Evolutionary conservation across 148 eudicot species (phyloP).

Genomic region (Chenopodium berlandieri): DNA sequence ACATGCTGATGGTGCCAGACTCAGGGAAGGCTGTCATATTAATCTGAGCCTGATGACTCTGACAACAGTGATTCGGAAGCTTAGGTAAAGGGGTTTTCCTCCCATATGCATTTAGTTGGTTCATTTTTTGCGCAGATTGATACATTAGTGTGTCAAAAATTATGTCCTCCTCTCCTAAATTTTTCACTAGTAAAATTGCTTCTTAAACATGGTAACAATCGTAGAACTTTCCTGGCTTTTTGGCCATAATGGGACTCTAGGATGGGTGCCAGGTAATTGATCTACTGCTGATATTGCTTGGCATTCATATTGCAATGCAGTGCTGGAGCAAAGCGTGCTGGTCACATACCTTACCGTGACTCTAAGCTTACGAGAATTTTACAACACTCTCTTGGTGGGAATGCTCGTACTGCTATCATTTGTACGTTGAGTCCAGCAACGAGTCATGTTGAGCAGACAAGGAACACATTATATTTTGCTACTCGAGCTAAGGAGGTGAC

Average conservation of each 20-base stretch:
- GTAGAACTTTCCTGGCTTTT: neutral
- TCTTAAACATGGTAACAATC: neutral
- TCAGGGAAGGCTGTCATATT: conserved; percentile 95
- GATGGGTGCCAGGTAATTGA: neutral
- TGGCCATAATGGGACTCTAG: neutral
- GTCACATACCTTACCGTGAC: conserved; percentile 88
- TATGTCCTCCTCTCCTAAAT: neutral
- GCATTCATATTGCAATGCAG: conserved; percentile 27
- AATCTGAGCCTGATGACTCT: conserved; percentile 95
- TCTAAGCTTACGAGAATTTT: conserved; percentile 92
- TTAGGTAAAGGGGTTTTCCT: conserved; percentile 51
- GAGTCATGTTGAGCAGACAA: conserved; percentile 80
- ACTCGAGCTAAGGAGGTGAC: conserved; percentile 94
- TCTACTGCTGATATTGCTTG: neutral
- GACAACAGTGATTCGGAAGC: conserved; percentile 92
- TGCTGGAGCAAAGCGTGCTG: conserved; percentile 78
- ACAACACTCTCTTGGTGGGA: conserved; percentile 93
- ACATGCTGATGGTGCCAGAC: conserved; percentile 87
- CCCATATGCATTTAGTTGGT: neutral
- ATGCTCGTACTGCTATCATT: conserved; percentile 93
- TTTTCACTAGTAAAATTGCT: neutral
- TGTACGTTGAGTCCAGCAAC: conserved; percentile 93
- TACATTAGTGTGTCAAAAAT: too few relatives aligned
- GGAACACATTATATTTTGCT: conserved; percentile 82
- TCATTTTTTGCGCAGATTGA: neutral